Evolutionary conservation across 1,284 basidiomycete genomes (phyloP), one percentile per base, ranked within the genome.

Genomic region (Tylopilus sp.): DNA sequence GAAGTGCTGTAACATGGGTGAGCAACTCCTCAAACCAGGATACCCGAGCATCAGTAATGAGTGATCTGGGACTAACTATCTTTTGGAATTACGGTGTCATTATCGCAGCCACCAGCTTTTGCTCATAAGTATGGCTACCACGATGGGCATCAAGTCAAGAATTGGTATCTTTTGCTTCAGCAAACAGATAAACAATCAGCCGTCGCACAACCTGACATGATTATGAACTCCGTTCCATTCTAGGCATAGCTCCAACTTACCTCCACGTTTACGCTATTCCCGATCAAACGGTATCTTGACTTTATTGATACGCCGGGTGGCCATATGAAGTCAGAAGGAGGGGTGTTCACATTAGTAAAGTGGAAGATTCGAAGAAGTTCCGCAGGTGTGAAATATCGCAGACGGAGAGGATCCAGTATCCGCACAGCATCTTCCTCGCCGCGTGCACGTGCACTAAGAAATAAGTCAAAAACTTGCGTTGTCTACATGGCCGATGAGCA

Each of bases 251-350:
- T 23, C 25, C 4, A 40, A 34, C 61, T 50, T 37, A 89, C 86
- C 47, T 72, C 71, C 4, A 89, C 84, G 66, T 89, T 89, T 6
- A 89, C 81, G 52, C 86, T 89, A 61, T 90, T 90, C 19, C 88
- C 88, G 52, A 90, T 82, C 25, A 89, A 67, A 38, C 79, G 76
- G 56, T 90, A 89, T 58, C 80, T 81, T 9, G 81, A 79, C 64
- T 85, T 89, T 1, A 58, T 74, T 3, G 83, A 81, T 8, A 86
- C 65, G 4, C 61, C 61, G 11, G 64, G 57, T 4, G 86, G 86
- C 86, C 86, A 90, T 23, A 60, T 47, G 57, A 87, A 85, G 8
- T 44, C 41, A 3, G 52, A 38, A 9, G 59, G 51, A 12, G 52
- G 37, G n/a, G 48, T 16, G 15, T 47, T 42, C 6, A 42, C 31